Evolutionary conservation across 1,139 yeast genomes (phyloP), one percentile per base, ranked within the genome.

Genomic region (Schwanniomyces etchellsii): DNA sequence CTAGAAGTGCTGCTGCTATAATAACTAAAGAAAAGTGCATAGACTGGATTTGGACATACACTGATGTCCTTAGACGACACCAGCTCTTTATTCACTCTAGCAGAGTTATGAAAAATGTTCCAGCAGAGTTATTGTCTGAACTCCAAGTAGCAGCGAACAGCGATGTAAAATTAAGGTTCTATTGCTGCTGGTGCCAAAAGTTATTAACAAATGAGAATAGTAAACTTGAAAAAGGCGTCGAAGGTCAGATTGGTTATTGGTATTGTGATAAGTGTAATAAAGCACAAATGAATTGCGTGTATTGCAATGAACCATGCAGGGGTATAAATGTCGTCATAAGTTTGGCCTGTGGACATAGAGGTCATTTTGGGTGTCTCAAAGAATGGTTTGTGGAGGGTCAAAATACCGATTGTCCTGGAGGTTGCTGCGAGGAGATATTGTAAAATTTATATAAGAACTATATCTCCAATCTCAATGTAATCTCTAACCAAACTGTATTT

Each of bases 331-430:
- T 83, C 15, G 76, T 76, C n/a, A 60, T 79, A 14, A 61, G 68
- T 42, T 57, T 84, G 32, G 70, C 64, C 28, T 91, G 97, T 60
- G 96, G 96, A 0, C 97, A 91, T 53, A 69, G 79, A 33, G 89
- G 94, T 1, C 98, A 91, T 54, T 77, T 77, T 47, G 77, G 77
- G 3, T 91, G 98, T 58, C 64, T 88, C 47, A 66, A 69, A 36
- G 70, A 73, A 29, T 89, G 97, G 97, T 78, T 84, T 47, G 56
- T 80, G 21, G 76, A 66, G 2, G 81, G 73, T 17, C 68, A 61
- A 16, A 78, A 81, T 63, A 46, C 56, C 3, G 85, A 77, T 34
- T 89, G 97, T 49, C 97, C 97, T 2, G 80, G 80, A 5, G 94
- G 94, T 0, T 83, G 94, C 38, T 53, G 47, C 33, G 49, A 43